Evolutionary conservation across 2,329 filamentous ascomycete genomes (phyloP).

Genomic region (Shiraia sp.): DNA sequence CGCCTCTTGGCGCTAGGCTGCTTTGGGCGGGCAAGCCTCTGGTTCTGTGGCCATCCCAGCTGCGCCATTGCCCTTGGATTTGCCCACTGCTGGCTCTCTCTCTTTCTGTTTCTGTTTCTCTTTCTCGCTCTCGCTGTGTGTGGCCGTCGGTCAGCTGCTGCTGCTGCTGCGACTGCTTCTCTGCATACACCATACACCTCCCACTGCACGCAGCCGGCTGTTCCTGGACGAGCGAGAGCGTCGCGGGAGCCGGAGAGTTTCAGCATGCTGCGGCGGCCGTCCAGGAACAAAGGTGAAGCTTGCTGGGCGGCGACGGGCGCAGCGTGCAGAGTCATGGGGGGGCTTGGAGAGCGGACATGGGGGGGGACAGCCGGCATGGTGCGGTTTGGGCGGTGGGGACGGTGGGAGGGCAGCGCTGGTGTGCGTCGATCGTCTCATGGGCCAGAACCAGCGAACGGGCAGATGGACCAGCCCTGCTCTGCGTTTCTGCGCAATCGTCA

Average conservation of each 20-base stretch:
- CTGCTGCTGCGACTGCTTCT: constrained; percentile 4
- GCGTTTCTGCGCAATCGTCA: too few relatives aligned
- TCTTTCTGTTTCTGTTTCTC: too few relatives aligned
- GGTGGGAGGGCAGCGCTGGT: constrained; percentile 13
- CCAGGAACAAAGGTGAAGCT: constrained; percentile 39
- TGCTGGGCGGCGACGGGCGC: too few relatives aligned
- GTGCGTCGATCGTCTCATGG: constrained; percentile 43
- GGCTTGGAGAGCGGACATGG: too few relatives aligned
- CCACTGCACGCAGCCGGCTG: constrained; percentile 12
- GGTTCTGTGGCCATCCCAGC: too few relatives aligned
- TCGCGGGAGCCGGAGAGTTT: constrained; percentile 19
- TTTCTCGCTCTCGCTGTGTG: too few relatives aligned
- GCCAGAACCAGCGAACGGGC: constrained; percentile 37
- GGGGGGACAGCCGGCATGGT: constrained; percentile 32
- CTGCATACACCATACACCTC: constrained; percentile 3
- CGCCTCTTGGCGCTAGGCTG: constrained; percentile 23
- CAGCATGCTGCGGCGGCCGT: constrained; percentile 28
- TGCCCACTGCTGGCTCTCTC: too few relatives aligned
- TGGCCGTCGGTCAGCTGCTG: too few relatives aligned
- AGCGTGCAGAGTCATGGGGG: constrained; percentile 23
- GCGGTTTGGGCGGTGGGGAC: constrained; percentile 27
- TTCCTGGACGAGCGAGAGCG: constrained; percentile 16
- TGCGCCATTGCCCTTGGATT: too few relatives aligned
- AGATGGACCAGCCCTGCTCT: too few relatives aligned
- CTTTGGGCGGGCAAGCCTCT: constrained; percentile 8